Evolutionary conservation across 768 basidiomycete species (phyloP).

Genomic region (Tricholoma matsutake): DNA sequence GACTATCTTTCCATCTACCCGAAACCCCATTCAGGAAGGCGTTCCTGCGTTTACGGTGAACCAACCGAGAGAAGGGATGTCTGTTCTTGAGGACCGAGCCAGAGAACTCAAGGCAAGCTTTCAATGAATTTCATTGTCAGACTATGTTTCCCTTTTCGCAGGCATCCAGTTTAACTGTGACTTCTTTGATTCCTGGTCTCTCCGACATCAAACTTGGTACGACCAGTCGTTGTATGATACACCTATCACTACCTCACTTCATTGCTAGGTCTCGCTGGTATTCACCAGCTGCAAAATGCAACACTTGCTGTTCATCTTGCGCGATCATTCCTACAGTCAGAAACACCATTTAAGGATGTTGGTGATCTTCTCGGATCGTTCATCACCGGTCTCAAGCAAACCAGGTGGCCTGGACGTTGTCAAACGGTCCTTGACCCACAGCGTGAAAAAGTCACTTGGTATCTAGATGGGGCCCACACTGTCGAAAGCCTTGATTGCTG

Average conservation of each 20-base stretch:
- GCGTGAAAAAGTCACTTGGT: conserved; percentile 65
- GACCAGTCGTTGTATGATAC: conserved; percentile 8
- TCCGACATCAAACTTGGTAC: conserved; percentile 60
- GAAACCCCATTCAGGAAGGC: conserved; percentile 46
- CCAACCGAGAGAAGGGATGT: conserved; percentile 68
- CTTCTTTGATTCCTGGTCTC: conserved; percentile 50
- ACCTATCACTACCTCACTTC: not conserved
- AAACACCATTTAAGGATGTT: conserved; percentile 23
- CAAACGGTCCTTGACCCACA: conserved; percentile 72
- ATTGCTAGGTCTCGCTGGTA: conserved; percentile 71
- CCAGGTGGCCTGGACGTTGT: conserved; percentile 94
- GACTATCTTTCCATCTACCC: conserved; percentile 5
- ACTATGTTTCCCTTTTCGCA: conserved; percentile 23
- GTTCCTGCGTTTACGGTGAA: conserved; percentile 84
- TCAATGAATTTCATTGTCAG: not conserved
- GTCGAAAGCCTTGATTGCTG: conserved; percentile 85
- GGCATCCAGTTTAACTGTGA: conserved; percentile 68
- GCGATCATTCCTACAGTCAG: conserved; percentile 53
- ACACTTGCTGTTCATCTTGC: conserved; percentile 77
- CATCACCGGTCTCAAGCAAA: conserved; percentile 56
- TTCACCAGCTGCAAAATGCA: conserved; percentile 87
- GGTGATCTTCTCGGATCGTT: conserved; percentile 49
- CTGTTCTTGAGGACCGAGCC: conserved; percentile 66
- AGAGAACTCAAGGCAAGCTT: conserved; percentile 57
- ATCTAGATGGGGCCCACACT: conserved; percentile 95